These are phyloP conservation scores for Punctularia strigosozonata DNA, from an alignment of 768 basidiomycete genomes.

Conservation along the genomic window DNA sequence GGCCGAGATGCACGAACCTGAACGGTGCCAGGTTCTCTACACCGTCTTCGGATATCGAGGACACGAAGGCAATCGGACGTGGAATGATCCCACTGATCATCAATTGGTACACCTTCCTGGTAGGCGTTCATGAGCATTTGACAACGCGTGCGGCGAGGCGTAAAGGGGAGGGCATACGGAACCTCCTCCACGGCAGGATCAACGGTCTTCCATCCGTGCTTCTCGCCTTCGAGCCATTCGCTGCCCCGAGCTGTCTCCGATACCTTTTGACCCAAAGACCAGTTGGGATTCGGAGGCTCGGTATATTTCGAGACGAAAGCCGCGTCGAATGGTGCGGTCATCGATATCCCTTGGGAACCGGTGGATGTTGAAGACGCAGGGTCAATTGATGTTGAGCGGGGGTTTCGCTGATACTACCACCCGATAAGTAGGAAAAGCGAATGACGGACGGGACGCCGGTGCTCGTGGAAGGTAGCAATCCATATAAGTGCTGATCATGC, in stretches of 20 bases:
- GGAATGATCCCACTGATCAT: conserved; percentile 28
- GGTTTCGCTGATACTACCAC: not conserved
- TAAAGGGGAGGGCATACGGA: conserved; percentile 11
- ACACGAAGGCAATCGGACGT: conserved; percentile 33
- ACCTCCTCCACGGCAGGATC: conserved; percentile 17
- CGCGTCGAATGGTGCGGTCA: conserved; percentile 17
- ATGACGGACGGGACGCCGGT: not conserved
- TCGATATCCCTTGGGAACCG: too few relatives aligned
- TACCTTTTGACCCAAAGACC: conserved; percentile 19
- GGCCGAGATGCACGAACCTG: conserved; percentile 19
- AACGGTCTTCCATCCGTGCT: conserved; percentile 22
- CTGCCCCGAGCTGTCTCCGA: conserved; percentile 16
- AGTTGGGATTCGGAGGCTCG: conserved; percentile 19
- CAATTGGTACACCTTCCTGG: conserved; percentile 18
- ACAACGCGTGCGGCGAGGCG: not conserved
- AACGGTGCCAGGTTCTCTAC: conserved; percentile 30
- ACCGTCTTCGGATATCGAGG: conserved; percentile 20
- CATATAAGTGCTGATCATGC: not conserved
- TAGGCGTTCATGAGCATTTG: not conserved
- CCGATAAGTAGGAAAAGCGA: too few relatives aligned
- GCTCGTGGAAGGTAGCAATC: not conserved
- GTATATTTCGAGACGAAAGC: conserved; percentile 13
- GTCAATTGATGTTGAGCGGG: not conserved
- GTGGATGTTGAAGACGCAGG: not conserved
- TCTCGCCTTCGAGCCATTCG: conserved; percentile 23